These are phyloP conservation scores for Kingdonia uniflora DNA, from an alignment of 164 flowering plant species.

Conservation along the genomic window DNA sequence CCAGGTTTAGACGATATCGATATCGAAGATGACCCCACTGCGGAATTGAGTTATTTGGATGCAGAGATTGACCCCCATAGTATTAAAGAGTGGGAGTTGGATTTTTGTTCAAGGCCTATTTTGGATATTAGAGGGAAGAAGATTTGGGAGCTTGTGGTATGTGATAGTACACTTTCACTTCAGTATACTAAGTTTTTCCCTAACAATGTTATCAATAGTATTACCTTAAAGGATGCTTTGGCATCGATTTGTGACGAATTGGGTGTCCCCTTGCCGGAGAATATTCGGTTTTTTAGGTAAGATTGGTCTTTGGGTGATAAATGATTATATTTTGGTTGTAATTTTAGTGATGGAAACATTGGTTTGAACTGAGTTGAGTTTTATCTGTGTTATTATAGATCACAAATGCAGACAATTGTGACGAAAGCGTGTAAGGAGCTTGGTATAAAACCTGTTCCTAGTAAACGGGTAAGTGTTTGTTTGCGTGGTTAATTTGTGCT, in stretches of 20 bases:
- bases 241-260: constrained; percentile 45
- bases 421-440: constrained; percentile 88
- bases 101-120: constrained; percentile 93
- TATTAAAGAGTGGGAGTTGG: constrained; percentile 88
- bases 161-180: constrained; percentile 74
- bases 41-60: constrained; percentile 69
- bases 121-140: constrained; percentile 91
- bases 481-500: too few relatives aligned
- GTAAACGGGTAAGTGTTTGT: constrained; percentile 64
- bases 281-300: constrained; percentile 79
- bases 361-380: too few relatives aligned
- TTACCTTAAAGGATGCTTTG: constrained; percentile 80
- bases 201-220: constrained; percentile 88
- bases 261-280: constrained; percentile 76
- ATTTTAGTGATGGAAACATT: neutral
- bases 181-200: constrained; percentile 90
- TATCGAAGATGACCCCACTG: constrained; percentile 59
- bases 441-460: constrained; percentile 73
- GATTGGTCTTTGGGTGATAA: neutral
- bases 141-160: constrained; percentile 94
- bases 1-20: constrained; percentile 13
- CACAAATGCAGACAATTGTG: constrained; percentile 95
- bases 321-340: too few relatives aligned
- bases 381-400: constrained; percentile 26
- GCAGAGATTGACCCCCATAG: constrained; percentile 63